These are phyloP conservation scores for Chaetomium olivaceum DNA, from an alignment of 2,329 filamentous ascomycete species.

Conservation along the genomic window DNA sequence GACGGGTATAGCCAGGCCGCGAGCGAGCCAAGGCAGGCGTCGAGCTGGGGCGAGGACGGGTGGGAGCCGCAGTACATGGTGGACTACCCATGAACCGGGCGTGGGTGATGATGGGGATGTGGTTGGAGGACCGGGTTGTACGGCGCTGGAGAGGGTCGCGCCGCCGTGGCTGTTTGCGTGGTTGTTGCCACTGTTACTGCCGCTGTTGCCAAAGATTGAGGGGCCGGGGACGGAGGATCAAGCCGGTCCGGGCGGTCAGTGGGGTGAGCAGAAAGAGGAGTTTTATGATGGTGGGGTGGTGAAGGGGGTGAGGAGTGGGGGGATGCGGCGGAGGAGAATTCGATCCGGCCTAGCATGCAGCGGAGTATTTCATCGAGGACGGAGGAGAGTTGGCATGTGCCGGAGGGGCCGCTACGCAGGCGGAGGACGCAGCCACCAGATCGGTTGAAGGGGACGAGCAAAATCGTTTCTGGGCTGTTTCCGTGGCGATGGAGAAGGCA, in stretches of 20 bases:
- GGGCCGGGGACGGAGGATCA: background rate
- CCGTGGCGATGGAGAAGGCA: background rate
- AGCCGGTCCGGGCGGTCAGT: too few species aligned
- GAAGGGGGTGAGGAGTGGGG: background rate
- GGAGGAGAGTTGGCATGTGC: background rate
- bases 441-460: background rate
- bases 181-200: too few species aligned
- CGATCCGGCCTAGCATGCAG: background rate
- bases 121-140: background rate
- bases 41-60: background rate
- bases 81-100: background rate
- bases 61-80: background rate
- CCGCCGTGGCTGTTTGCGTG: background rate
- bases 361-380: background rate
- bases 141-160: background rate
- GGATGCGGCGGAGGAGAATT: background rate
- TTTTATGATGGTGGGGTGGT: background rate
- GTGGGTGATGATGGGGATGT: background rate
- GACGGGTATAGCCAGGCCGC: background rate
- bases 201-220: background rate
- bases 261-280: background rate
- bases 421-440: background rate
- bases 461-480: background rate
- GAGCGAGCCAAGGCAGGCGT: background rate
- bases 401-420: background rate